Evolutionary conservation across 164 flowering plant genomes (phyloP).

Genomic region (Akebia trifoliata): DNA sequence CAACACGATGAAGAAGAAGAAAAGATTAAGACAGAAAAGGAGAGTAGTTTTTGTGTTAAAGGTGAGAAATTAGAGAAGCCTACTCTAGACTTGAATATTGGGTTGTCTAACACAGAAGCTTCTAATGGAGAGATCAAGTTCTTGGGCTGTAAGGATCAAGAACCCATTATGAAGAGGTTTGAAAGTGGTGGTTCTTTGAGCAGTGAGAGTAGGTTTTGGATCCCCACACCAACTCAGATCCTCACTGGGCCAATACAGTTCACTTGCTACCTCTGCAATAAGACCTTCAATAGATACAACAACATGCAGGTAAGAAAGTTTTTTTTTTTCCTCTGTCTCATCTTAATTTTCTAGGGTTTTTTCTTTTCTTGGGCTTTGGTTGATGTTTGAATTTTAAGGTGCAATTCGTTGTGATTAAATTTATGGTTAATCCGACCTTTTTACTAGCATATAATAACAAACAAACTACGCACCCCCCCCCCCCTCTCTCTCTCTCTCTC

Average conservation of each 20-base stretch:
- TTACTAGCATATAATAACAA: neutral
- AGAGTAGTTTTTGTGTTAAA: slow-evolving; percentile 9
- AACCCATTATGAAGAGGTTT: slow-evolving; percentile 18
- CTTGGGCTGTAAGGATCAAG: slow-evolving; percentile 16
- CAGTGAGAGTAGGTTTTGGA: slow-evolving; percentile 60
- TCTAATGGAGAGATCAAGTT: slow-evolving; percentile 18
- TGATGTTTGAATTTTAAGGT: too few species aligned
- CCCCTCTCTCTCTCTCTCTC: too few species aligned
- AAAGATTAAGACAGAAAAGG: slow-evolving; percentile 9
- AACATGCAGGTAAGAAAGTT: slow-evolving; percentile 71
- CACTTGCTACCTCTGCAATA: slow-evolving; percentile 67
- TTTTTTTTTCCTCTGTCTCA: neutral
- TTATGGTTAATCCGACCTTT: neutral
- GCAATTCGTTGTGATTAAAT: neutral
- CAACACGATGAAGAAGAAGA: slow-evolving; percentile 5
- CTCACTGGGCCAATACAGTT: slow-evolving; percentile 78
- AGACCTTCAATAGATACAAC: slow-evolving; percentile 83
- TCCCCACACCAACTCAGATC: slow-evolving; percentile 81
- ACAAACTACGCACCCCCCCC: too few species aligned
- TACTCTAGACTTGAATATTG: slow-evolving; percentile 58
- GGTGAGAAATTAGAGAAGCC: slow-evolving; percentile 37
- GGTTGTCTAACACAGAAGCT: slow-evolving; percentile 41
- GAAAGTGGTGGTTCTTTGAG: slow-evolving; percentile 20
- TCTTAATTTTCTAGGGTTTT: neutral
- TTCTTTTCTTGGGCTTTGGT: too few species aligned